Evolutionary conservation across 805 yeast genomes (phyloP).

Genomic region (Suhomyces sp.): DNA sequence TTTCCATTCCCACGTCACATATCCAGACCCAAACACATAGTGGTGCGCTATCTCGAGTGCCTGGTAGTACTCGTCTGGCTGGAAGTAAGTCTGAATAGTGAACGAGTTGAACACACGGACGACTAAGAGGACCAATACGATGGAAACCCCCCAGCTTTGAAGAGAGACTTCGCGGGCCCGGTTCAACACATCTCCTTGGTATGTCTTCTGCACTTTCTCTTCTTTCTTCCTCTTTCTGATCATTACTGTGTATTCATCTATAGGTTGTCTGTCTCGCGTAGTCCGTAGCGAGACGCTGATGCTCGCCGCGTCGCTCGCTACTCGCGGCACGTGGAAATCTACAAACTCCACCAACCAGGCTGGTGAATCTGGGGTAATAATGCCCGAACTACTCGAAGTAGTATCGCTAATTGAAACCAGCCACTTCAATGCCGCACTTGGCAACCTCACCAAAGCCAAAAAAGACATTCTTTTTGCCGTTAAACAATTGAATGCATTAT

Average conservation of each 20-base stretch:
- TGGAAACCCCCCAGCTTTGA: neutral
- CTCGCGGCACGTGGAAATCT: neutral
- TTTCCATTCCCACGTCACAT: conserved; percentile 93
- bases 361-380: neutral
- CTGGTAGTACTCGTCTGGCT: conserved; percentile 96
- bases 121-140: conserved; percentile 16
- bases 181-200: neutral
- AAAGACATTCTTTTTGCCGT: conserved; percentile 20
- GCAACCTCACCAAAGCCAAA: conserved; percentile 15
- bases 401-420: conserved; percentile 14
- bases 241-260: neutral
- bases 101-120: conserved; percentile 64
- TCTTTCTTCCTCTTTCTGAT: neutral
- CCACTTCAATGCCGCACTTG: conserved; percentile 14
- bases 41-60: conserved; percentile 87
- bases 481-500: conserved; percentile 20
- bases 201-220: neutral
- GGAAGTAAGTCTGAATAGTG: conserved; percentile 73
- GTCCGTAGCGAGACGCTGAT: neutral
- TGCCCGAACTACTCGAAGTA: neutral
- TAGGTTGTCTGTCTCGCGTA: neutral
- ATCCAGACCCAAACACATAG: conserved; percentile 74
- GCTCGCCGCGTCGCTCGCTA: neutral
- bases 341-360: neutral
- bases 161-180: neutral